Evolutionary conservation across 2,329 filamentous ascomycete genomes (phyloP).

Genomic region (Xylariaceae sp.): DNA sequence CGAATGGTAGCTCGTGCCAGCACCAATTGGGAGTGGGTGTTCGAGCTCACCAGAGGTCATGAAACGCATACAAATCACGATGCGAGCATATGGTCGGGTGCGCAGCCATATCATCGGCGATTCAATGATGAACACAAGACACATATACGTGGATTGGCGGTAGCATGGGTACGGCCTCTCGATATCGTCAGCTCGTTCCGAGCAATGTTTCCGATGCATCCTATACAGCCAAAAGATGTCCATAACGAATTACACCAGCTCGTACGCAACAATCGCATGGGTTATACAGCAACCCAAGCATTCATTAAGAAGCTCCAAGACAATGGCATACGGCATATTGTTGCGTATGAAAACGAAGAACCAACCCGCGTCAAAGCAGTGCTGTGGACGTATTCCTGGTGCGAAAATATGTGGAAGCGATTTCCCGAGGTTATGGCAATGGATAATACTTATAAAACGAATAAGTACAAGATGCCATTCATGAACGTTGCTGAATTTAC

Average conservation of each 20-base stretch:
- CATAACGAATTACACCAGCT: background rate
- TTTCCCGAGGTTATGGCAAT: background rate
- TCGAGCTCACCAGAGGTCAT: too few relatives aligned
- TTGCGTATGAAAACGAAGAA: background rate
- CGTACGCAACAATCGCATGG: background rate
- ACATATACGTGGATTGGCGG: too few relatives aligned
- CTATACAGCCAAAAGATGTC: background rate
- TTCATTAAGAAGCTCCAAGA: background rate
- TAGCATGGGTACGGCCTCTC: background rate
- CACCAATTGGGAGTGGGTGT: too few relatives aligned
- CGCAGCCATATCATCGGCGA: too few relatives aligned
- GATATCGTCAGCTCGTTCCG: background rate
- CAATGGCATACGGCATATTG: background rate
- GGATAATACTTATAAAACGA: background rate
- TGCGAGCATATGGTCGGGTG: too few relatives aligned
- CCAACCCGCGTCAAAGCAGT: background rate
- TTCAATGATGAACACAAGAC: too few relatives aligned
- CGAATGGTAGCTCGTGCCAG: too few relatives aligned
- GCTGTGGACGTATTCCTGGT: background rate
- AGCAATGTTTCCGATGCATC: background rate
- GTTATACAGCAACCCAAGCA: background rate
- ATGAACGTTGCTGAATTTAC: background rate
- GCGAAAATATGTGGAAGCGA: background rate
- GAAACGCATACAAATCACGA: too few relatives aligned
- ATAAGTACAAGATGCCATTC: background rate